A percentile compares a stretch with the other conserved stretches of the same genome.
Evolutionary conservation across 2,329 filamentous ascomycete species (phyloP).

Genomic region (Fusarium haematococcum): DNA sequence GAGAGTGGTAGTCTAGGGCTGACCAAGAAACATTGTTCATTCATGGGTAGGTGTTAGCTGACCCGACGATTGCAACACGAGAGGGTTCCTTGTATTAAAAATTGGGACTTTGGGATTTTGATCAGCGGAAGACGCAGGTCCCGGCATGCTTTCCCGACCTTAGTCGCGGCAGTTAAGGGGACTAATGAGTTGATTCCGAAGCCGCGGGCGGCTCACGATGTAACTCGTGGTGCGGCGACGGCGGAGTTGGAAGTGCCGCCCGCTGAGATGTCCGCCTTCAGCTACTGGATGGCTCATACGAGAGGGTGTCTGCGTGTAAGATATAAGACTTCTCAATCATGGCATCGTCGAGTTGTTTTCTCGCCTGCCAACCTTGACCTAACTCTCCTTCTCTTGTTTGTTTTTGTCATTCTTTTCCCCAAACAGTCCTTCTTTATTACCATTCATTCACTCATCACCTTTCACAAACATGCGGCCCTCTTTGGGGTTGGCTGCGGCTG

Average conservation of each 20-base stretch:
- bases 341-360: background rate
- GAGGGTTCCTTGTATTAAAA: background rate
- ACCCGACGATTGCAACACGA: background rate
- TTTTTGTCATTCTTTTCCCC: background rate
- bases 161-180: background rate
- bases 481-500: background rate
- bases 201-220: background rate
- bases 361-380: background rate
- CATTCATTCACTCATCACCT: background rate
- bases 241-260: background rate
- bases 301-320: background rate
- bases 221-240: background rate
- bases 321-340: background rate
- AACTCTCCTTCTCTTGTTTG: background rate
- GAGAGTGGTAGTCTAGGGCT: background rate
- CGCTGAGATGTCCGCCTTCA: background rate
- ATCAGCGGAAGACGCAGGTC: background rate
- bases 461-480: constrained; percentile 1
- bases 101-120: background rate
- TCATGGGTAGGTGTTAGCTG: background rate
- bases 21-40: background rate
- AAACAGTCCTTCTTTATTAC: background rate
- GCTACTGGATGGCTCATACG: background rate
- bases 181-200: background rate
- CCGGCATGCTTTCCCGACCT: background rate